Evolutionary conservation across 2,329 filamentous ascomycete genomes (phyloP).

Genomic region (Nemania serpens): DNA sequence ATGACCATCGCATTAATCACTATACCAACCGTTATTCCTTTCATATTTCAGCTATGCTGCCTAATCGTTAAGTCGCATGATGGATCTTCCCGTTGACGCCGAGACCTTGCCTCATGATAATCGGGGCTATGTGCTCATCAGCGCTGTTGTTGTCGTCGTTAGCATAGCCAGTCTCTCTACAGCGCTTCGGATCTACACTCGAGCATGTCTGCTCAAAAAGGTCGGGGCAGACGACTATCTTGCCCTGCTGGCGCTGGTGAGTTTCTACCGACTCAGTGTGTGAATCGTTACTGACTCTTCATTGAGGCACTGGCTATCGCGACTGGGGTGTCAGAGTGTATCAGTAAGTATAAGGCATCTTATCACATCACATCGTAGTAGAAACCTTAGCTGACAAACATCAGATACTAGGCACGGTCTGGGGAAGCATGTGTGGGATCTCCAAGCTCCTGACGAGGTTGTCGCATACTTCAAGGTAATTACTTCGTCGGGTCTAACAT

Average conservation of each 20-base stretch:
- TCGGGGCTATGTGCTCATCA: slow-evolving; percentile 33
- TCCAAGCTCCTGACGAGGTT: slow-evolving; percentile 20
- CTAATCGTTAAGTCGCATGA: neutral
- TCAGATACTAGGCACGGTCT: slow-evolving; percentile 34
- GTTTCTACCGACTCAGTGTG: slow-evolving; percentile 35
- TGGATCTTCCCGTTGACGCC: slow-evolving; percentile 24
- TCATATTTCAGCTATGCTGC: slow-evolving; percentile 10
- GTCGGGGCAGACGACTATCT: slow-evolving; percentile 42
- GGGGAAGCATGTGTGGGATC: slow-evolving; percentile 34
- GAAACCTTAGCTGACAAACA: slow-evolving; percentile 11
- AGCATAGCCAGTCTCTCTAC: slow-evolving; percentile 36
- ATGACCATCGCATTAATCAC: no score
- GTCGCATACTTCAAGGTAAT: slow-evolving; percentile 33
- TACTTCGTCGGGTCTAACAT: neutral
- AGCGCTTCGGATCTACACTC: slow-evolving; percentile 40
- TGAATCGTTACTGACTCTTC: slow-evolving; percentile 1
- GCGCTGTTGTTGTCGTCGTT: slow-evolving; percentile 33
- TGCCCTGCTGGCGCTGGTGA: slow-evolving; percentile 44
- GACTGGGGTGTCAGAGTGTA: slow-evolving; percentile 33
- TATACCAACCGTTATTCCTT: neutral
- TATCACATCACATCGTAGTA: neutral
- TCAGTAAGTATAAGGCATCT: slow-evolving; percentile 27
- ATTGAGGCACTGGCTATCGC: slow-evolving; percentile 30
- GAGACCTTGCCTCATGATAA: slow-evolving; percentile 28
- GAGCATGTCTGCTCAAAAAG: slow-evolving; percentile 36